A percentile compares a stretch with the other conserved stretches of the same genome.
These are phyloP conservation scores for Scheffersomyces spartinae DNA, from an alignment of 805 yeast species.

Conservation along the genomic window DNA sequence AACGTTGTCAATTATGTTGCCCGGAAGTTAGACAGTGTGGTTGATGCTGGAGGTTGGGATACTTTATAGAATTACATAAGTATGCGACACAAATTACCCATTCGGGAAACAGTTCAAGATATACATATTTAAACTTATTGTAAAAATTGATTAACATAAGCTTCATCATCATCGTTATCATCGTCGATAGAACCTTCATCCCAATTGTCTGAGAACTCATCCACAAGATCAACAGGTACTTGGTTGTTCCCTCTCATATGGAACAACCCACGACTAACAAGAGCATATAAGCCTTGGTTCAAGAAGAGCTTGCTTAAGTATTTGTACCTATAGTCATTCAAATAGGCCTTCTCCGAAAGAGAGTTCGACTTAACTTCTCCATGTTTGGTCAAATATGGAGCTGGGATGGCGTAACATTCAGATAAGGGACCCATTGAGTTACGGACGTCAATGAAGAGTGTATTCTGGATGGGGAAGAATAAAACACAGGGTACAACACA, in stretches of 20 bases:
- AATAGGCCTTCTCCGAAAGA: constrained; percentile 43
- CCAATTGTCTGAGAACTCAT: neutral
- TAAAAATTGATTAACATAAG: constrained; percentile 4
- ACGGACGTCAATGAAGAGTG: constrained; percentile 5
- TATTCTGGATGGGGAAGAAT: constrained; percentile 16
- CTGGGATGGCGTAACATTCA: constrained; percentile 39
- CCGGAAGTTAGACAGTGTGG: constrained; percentile 62
- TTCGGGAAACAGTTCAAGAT: no score
- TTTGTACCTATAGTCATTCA: constrained; percentile 42
- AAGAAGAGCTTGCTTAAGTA: constrained; percentile 52
- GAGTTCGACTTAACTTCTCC: constrained; percentile 60
- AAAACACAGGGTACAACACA: constrained; percentile 13
- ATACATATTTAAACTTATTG: neutral
- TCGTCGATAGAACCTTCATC: constrained; percentile 1
- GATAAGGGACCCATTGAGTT: neutral
- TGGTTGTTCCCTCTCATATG: constrained; percentile 8
- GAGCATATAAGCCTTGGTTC: constrained; percentile 44
- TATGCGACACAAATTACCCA: no score
- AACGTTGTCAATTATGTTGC: constrained; percentile 69
- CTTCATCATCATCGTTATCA: constrained; percentile 6
- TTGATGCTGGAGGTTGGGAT: constrained; percentile 96
- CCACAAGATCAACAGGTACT: no score
- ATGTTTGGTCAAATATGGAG: constrained; percentile 64
- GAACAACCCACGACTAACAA: constrained; percentile 22
- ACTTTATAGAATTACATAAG: constrained; percentile 35